Evolutionary conservation across 2,329 filamentous ascomycete species (phyloP), one percentile per base, ranked within the genome.

Genomic region (Aspergillus cejpii): DNA sequence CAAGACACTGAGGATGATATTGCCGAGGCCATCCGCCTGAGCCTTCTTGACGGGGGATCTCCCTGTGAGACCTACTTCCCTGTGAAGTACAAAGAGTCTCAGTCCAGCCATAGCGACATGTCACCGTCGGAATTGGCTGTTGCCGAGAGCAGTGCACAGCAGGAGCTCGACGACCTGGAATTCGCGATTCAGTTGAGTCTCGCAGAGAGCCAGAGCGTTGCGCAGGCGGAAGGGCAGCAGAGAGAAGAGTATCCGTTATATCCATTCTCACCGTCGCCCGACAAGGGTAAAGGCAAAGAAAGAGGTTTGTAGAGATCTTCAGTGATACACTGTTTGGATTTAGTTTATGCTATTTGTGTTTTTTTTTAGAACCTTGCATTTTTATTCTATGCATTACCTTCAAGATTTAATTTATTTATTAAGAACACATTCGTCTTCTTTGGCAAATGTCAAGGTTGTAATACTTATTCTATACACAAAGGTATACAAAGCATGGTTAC

Each of bases 101-200:
- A 49, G 39, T 53, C 50, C 34, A 43, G 19, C 29, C 42, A 37
- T 40, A 37, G 38, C 34, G 28, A 55, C 39, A 44, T 45, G 11
- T 52, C 58, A n/a, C 54, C 55, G 6, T 34, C 47, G 15, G 50
- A 49, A 11, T 37, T 47, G 1, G 41, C 45, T 5, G 50, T 57
- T 44, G 53, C 62, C 14, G 65, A 62, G 50, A 58, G 67, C 51
- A 63, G 68, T 59, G 52, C 66, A 56, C 55, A 72, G 59, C 54
- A 65, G 29, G 76, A 80, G 55, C 64, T 77, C 50, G 72, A 74
- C 36, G 80, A 83, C 60, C 57, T 84, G 24, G 77, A 82, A 48
- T 78, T 79, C 58, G 80, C 80, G 0, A 64, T 83, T 49, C 78
- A 80, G 59, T 59, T 83, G 20, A 83, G 80, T 59, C 66, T 83